Base-by-base conservation (phyloP, 352 stramenopile genomes). In the Pythium oligandrum region DNA sequence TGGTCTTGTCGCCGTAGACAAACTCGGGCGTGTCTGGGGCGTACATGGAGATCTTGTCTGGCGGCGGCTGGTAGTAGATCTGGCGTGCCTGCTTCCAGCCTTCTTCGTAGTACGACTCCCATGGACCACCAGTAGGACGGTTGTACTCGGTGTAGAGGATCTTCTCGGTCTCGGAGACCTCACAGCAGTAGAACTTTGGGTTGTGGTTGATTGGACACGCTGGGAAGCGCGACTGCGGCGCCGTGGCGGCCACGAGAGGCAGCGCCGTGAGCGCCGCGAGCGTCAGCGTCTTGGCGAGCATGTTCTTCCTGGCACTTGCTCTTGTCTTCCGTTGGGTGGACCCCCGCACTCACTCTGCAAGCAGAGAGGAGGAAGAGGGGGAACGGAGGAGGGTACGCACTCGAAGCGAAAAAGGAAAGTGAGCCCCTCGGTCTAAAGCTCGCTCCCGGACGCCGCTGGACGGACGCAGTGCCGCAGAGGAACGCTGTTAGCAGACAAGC, bases 91-190 rank as follows among this genome's bases (percentile, higher is more conserved):
- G 78, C 4, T 61, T 56, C 79, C 79, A 90, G 34, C 79, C 79
- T 57, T 90, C 73, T 43, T 83, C 66, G 66, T 86, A 87, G 57
- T 77, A 79, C 35, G 58, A 70, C 40, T 59, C 72, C 48, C 63
- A 88, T 44, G 64, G 63, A 3, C 48, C 60, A 30, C 76, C 72
- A 2, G 63, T 46, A 32, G 78, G 78, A 30, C 75, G 78, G 47
- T 85, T 73, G 68, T 78, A 90, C 55, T 73, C 65, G 43, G 72
- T 68, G 67, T 84, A 90, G 48, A 88, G 45, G 36, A 74, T 55
- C 26, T 65, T 55, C 31, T 59, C 38, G 33, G 63, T 36, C 5
- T 61, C 67, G 45, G 62, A 61, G 30, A 83, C 30, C 30, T 83
- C 58, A 55, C 76, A 88, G 70, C 76, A 88, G 51, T 57, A 85